A percentile compares a stretch with the other conserved stretches of the same genome.
Evolutionary conservation across 495 filamentous ascomycete genomes (phyloP).

Genomic region (Xylaria flabelliformis): DNA sequence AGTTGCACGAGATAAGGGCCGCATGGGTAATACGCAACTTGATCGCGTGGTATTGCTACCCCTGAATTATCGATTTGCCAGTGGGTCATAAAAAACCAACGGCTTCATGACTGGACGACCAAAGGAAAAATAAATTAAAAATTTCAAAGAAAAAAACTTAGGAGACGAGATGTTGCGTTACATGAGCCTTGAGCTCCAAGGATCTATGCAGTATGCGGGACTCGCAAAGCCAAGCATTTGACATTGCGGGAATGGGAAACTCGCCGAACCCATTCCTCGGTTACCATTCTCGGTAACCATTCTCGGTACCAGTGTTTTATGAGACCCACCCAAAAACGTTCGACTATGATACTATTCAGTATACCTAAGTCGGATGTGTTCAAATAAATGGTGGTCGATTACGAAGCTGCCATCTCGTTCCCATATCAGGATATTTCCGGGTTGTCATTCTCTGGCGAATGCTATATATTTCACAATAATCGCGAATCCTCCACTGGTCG

Average conservation of each 20-base stretch:
- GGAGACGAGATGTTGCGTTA: background rate
- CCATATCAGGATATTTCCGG: background rate
- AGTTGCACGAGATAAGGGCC: conserved; percentile 3
- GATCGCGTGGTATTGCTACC: conserved; percentile 3
- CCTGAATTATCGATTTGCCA: background rate
- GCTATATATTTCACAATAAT: background rate
- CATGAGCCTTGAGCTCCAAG: background rate
- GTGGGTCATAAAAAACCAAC: background rate
- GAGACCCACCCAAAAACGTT: background rate
- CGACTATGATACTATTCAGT: background rate
- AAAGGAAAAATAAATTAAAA: background rate
- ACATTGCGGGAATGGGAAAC: background rate
- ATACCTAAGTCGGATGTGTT: background rate
- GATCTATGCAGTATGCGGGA: background rate
- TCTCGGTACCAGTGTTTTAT: background rate
- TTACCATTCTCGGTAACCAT: background rate
- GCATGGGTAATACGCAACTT: background rate
- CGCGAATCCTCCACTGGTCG: background rate
- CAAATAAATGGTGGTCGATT: background rate
- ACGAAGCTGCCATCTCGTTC: background rate
- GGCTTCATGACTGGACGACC: background rate
- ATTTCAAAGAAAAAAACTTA: background rate
- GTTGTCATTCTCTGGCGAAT: background rate
- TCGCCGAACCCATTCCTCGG: background rate
- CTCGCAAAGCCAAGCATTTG: background rate